Conservation (phyloP, 2,329 filamentous ascomycete genomes). For the Cordyceps cicadae region DNA sequence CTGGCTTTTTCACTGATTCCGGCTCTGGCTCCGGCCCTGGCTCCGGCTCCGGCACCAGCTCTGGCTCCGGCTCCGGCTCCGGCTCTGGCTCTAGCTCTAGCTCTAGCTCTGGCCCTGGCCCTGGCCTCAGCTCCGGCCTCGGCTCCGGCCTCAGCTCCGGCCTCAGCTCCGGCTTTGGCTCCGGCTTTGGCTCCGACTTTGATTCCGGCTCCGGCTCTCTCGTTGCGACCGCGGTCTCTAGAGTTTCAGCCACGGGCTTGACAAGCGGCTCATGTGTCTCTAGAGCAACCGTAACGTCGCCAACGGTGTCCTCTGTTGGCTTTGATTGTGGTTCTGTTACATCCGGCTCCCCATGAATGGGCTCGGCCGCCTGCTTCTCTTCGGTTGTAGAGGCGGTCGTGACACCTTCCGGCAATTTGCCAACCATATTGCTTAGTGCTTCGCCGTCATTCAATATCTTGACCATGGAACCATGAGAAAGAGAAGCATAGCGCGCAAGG, state of each 20-base stretch:
- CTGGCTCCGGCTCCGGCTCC: not conserved
- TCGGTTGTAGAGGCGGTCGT: constrained; percentile 14
- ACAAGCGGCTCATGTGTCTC: not conserved
- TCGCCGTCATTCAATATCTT: constrained; percentile 39
- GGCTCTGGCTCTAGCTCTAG: not conserved
- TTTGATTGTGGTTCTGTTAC: not conserved
- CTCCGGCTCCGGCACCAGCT: not conserved
- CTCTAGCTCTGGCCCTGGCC: not conserved
- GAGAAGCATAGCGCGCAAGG: constrained; percentile 37
- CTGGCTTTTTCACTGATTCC: no score
- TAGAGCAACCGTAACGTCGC: not conserved
- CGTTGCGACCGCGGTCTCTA: not conserved
- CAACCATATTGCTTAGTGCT: constrained; percentile 35
- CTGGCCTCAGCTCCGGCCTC: not conserved
- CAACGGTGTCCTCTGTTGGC: not conserved
- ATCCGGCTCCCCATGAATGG: not conserved
- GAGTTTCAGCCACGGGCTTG: not conserved
- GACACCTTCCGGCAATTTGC: constrained; percentile 29
- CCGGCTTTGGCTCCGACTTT: not conserved
- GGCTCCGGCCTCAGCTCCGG: not conserved
- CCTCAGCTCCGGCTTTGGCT: not conserved
- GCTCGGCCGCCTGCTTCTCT: not conserved
- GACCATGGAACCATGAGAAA: constrained; percentile 41
- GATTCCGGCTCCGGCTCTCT: not conserved
- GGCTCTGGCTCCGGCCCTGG: not conserved